Percentiles rank a stretch among this genome's conserved stretches.
These are phyloP conservation scores for Tothia fuscella DNA, from an alignment of 2,329 filamentous ascomycete genomes.

Conservation along the genomic window DNA sequence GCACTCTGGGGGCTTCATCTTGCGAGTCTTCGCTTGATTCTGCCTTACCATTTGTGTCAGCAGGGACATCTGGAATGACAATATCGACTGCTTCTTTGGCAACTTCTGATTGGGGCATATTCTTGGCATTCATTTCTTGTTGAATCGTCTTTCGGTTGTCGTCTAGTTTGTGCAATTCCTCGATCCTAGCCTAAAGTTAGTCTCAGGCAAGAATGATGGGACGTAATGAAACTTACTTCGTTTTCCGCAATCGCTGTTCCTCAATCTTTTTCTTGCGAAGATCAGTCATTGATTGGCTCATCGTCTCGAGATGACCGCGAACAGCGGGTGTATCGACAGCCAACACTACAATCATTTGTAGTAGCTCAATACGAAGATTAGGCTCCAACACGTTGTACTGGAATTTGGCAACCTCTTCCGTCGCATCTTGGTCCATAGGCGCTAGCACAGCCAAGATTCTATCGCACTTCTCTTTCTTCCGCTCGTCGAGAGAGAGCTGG, in stretches of 20 bases:
- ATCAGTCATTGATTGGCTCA: constrained; percentile 85
- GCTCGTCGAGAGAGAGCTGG: constrained; percentile 57
- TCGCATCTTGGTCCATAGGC: constrained; percentile 64
- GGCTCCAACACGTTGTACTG: constrained; percentile 69
- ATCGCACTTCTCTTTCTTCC: constrained; percentile 59
- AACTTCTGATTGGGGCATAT: constrained; percentile 39
- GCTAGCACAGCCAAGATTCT: constrained; percentile 70
- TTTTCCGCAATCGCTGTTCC: constrained; percentile 65
- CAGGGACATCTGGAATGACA: constrained; percentile 53
- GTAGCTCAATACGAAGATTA: constrained; percentile 65
- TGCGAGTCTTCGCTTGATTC: constrained; percentile 53
- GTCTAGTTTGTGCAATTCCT: constrained; percentile 59
- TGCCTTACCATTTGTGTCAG: constrained; percentile 42
- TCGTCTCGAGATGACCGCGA: constrained; percentile 80
- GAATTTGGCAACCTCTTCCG: constrained; percentile 56
- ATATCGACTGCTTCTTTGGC: constrained; percentile 40
- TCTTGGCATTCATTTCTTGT: constrained; percentile 59
- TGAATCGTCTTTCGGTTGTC: constrained; percentile 61
- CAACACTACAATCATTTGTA: constrained; percentile 79
- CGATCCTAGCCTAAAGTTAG: constrained; percentile 39
- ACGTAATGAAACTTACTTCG: constrained; percentile 33
- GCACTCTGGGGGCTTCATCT: constrained; percentile 50
- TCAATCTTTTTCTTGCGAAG: constrained; percentile 95
- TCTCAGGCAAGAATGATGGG: neutral
- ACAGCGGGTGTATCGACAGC: constrained; percentile 78